Conservation (phyloP, 2,329 filamentous ascomycete species). For the Exophiala lecanii-corni region DNA sequence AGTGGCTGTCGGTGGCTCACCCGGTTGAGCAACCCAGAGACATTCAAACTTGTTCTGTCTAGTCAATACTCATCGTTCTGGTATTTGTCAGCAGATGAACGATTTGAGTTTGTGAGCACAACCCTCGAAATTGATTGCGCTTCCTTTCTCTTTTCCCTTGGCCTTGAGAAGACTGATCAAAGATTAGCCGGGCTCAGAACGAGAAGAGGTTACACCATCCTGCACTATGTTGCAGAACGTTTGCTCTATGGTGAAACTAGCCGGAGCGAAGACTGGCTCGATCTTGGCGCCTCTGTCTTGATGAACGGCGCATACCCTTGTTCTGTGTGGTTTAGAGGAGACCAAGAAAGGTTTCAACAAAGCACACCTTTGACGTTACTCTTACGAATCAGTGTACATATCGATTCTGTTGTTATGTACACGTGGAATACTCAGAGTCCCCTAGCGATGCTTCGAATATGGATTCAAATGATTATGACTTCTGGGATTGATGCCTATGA, state of each 20-base stretch:
- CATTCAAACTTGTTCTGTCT: background rate
- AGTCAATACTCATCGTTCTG: too few species aligned
- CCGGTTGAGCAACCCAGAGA: background rate
- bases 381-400: too few species aligned
- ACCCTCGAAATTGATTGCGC: background rate
- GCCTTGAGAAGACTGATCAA: background rate
- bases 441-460: background rate
- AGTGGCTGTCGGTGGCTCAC: too few species aligned
- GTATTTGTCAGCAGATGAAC: background rate
- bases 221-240: slow-evolving; percentile 3
- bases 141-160: slow-evolving; percentile 1
- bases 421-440: background rate
- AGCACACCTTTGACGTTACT: too few species aligned
- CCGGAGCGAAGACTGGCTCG: slow-evolving; percentile 4
- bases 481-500: background rate
- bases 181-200: background rate
- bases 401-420: too few species aligned
- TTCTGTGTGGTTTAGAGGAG: background rate
- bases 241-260: background rate
- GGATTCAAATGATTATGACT: slow-evolving; percentile 1
- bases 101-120: background rate
- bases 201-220: background rate
- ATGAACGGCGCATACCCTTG: slow-evolving; percentile 3
- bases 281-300: background rate
- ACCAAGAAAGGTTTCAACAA: background rate